A percentile compares a stretch with the other conserved stretches of the same genome.
phyloP scores from a whole-genome alignment of 1,139 yeast species.

The Magnusiomyces magnusii region DNA sequence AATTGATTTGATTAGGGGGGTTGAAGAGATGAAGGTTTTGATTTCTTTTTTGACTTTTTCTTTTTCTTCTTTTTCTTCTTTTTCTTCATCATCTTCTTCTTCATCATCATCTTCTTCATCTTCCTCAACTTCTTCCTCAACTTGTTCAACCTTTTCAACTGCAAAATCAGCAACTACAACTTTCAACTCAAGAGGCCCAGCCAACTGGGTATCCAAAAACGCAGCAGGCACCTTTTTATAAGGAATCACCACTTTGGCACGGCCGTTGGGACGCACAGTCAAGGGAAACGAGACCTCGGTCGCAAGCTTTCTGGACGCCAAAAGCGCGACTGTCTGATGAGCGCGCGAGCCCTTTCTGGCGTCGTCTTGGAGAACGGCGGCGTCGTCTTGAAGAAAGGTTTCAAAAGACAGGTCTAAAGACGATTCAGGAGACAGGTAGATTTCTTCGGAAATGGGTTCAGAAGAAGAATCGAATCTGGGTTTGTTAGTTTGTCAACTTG shows the following conservation, averaged over 20 bases:
- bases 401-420: constrained; percentile 1
- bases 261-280: constrained; percentile 23
- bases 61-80: constrained; percentile 8
- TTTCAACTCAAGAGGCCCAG: constrained; percentile 15
- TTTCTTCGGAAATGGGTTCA: background rate
- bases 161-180: constrained; percentile 14
- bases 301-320: constrained; percentile 22
- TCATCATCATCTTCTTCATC: background rate
- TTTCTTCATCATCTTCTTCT: background rate
- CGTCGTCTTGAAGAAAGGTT: constrained; percentile 14
- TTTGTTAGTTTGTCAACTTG: too few species aligned
- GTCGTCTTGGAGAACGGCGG: constrained; percentile 14
- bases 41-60: constrained; percentile 1
- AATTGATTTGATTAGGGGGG: constrained; percentile 6
- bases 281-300: constrained; percentile 26
- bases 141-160: constrained; percentile 4
- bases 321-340: constrained; percentile 27
- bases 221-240: constrained; percentile 28
- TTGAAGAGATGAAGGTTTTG: background rate
- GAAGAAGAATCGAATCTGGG: background rate
- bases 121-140: background rate
- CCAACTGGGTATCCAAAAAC: constrained; percentile 12
- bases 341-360: constrained; percentile 22
- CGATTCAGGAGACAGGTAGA: background rate
- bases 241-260: constrained; percentile 28